phyloP scores from a whole-genome alignment of 768 basidiomycete genomes.

The Filobasidium floriforme region DNA sequence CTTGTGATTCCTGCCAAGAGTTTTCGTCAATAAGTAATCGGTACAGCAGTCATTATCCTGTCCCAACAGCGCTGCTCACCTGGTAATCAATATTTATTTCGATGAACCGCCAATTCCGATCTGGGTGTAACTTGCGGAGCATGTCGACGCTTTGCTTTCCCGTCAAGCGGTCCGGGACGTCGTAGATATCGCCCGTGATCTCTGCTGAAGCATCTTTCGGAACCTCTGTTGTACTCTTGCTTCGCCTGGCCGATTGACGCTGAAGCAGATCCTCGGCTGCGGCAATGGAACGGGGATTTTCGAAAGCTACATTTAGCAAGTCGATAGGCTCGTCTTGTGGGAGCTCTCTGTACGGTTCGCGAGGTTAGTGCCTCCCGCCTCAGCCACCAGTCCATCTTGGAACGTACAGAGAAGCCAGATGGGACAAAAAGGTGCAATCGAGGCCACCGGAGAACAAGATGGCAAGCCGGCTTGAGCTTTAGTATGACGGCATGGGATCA shows the following conservation, averaged over 20 bases:
- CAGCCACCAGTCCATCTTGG: background rate
- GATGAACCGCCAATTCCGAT: slow-evolving; percentile 85
- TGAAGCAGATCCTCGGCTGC: slow-evolving; percentile 35
- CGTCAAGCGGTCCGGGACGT: slow-evolving; percentile 81
- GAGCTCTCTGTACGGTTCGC: slow-evolving; percentile 53
- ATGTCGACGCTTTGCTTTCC: slow-evolving; percentile 73
- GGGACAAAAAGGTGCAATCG: slow-evolving; percentile 77
- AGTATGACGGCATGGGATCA: background rate
- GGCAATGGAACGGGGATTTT: slow-evolving; percentile 76
- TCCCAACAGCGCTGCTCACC: slow-evolving; percentile 46
- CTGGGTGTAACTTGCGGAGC: slow-evolving; percentile 64
- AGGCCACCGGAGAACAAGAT: slow-evolving; percentile 94
- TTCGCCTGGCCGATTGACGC: background rate
- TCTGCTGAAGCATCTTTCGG: background rate
- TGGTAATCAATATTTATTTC: slow-evolving; percentile 77
- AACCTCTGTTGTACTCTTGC: too few species aligned
- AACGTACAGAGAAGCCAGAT: slow-evolving; percentile 65
- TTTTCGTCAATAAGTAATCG: background rate
- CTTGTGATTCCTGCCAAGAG: slow-evolving; percentile 59
- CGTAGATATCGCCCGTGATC: slow-evolving; percentile 49
- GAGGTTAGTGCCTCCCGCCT: slow-evolving; percentile 9
- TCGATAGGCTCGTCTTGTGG: slow-evolving; percentile 76
- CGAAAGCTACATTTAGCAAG: slow-evolving; percentile 85
- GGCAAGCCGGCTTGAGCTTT: slow-evolving; percentile 52
- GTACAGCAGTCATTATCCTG: background rate